Evolutionary conservation across 805 yeast species (phyloP), one percentile per base, ranked within the genome.

Genomic region (Jamesozyma rosinii): DNA sequence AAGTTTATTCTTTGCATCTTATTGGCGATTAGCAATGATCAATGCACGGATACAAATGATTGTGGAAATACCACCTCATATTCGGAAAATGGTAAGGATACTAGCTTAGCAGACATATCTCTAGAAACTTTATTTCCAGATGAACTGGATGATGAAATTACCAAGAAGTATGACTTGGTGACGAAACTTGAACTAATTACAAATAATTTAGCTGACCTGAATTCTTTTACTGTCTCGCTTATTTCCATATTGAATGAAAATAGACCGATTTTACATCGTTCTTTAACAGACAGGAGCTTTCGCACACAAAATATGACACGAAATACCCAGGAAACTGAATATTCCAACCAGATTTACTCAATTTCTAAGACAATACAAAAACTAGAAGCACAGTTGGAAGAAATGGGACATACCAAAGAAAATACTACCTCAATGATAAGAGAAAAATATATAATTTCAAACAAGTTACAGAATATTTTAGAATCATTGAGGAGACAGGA

Each of bases 1-100:
- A 63, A 73, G n/a, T 65, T 70, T 37, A 53, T 68, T 40, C 54
- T 74, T 2, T 71, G 76, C 53, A 59, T 68, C 33, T 46, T 72
- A 18, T 46, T 74, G 36, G 66, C 76, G 0, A 51, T 66, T 14
- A 17, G 17, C 19, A 6, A 11, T 15, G 17, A 10, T 15, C 17
- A 11, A 11, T 15, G 17, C 5, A 24, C 10, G 29, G 10, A 24
- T 24, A 24, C 29, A 8, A 4, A 32, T 9, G 17, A 32, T 11
- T 18, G 4, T 4, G 18, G 9, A 27, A 24, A 37, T 37, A 15
- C 14, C 13, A 18, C 22, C n/a, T 8, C 10, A 9, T 9, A 13
- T 35, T 5, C 10, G 19, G 5, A 8, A 4, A 14, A 11, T 21
- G n/a, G 24, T 35, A 14, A 33, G 15, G 13, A 20, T 10, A 15